Evolutionary conservation across 2,329 filamentous ascomycete species (phyloP), one percentile per base, ranked within the genome.

Genomic region (Geosmithia flava): DNA sequence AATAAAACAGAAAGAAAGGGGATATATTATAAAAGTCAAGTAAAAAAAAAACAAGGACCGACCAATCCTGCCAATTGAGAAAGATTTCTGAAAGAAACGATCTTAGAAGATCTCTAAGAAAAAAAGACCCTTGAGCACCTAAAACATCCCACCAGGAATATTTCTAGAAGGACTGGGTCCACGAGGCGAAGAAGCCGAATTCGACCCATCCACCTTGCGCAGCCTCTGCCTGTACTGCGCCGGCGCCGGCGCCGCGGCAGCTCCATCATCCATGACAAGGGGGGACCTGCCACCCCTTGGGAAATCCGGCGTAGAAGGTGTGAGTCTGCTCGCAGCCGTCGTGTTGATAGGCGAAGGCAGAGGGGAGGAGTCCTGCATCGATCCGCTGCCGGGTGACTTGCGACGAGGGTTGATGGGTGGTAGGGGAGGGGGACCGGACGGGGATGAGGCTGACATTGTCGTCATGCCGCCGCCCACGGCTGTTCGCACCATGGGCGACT

Each of bases 371-470:
- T 64, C n/a, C 68, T 57, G 1, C 67, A 7, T 5, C 33, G 23
- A 27, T 8, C 11, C 6, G 33, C 33, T 59, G 10, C 68, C 69
- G 23, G 23, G 23, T 5, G 23, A 27, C 47, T 73, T 69, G 10
- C 77, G 70, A 45, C 74, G 68, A 27, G 77, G 77, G 56, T 80
- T 80, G 57, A 81, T 75, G 2, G 76, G 76, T 2, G 77, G 77
- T 37, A 81, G 50, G n/a, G 47, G 47, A 2, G 76, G 76, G 2
- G 76, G 76, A 2, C 64, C 67, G 23, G 56, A 49, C 17, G 58
- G 54, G 11, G 64, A 64, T 13, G 66, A 68, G 6, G 56, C 57
- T 1, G 63, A 54, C 10, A 56, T 54, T 1, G 54, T 54, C 2
- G 63, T 57, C 15, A 64, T 50, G 53, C 67, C 44, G 37, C 27